Evolutionary conservation across 352 stramenopile genomes (phyloP).

Genomic region (Phytophthora meadii): DNA sequence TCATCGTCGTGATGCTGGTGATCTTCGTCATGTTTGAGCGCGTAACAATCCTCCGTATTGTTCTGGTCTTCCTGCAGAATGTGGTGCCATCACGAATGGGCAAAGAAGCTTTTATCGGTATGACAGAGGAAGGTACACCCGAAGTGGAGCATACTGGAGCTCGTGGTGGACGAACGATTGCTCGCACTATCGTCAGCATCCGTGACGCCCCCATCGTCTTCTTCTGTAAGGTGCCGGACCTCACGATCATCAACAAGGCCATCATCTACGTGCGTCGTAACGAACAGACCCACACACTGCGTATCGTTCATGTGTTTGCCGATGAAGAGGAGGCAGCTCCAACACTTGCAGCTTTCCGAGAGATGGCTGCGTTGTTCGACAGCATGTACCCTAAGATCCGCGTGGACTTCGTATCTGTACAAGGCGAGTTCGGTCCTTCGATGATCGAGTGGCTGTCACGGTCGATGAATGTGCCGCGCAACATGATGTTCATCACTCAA

Average conservation of each 20-base stretch:
- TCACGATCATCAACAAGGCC: constrained; percentile 95
- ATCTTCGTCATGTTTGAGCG: constrained; percentile 89
- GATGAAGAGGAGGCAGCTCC: constrained; percentile 23
- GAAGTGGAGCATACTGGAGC: constrained; percentile 65
- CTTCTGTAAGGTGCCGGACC: constrained; percentile 92
- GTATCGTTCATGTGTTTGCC: constrained; percentile 82
- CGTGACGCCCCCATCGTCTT: constrained; percentile 91
- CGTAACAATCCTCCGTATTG: constrained; percentile 78
- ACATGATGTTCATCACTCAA: constrained; percentile 93
- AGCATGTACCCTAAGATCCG: constrained; percentile 87
- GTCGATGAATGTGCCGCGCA: constrained; percentile 72
- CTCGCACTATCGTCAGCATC: constrained; percentile 78
- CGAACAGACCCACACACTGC: constrained; percentile 90
- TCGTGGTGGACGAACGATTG: constrained; percentile 82
- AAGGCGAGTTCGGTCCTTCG: constrained; percentile 60
- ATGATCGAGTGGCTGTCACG: constrained; percentile 79
- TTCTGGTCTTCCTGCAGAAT: constrained; percentile 65
- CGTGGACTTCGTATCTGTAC: constrained; percentile 76
- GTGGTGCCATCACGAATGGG: constrained; percentile 60
- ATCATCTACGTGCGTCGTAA: constrained; percentile 95
- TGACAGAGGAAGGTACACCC: neutral
- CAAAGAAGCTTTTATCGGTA: constrained; percentile 5
- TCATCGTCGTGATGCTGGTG: constrained; percentile 70
- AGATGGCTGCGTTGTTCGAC: constrained; percentile 74
- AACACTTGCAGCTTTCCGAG: constrained; percentile 26